Evolutionary conservation across 169 alveolate genomes (phyloP).

Genomic region (Plasmodium relictum): DNA sequence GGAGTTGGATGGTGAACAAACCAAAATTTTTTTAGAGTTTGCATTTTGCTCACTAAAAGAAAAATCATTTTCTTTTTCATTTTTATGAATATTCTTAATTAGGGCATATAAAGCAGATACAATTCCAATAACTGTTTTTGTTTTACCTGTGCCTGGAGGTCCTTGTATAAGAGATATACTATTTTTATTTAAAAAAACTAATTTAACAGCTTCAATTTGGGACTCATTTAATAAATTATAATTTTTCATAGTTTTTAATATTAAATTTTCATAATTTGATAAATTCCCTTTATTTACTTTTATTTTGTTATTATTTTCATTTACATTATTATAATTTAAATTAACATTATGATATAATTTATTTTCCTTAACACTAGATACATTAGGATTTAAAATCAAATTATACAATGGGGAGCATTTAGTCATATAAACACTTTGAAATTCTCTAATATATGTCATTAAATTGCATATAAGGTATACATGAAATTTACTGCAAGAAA

Average conservation of each 20-base stretch:
- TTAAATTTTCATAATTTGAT: conserved; percentile 21
- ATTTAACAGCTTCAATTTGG: conserved; percentile 71
- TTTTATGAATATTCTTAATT: conserved; percentile 13
- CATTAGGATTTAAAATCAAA: conserved; percentile 39
- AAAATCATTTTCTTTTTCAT: conserved; percentile 40
- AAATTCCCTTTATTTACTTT: conserved; percentile 8
- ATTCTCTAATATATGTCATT: conserved; percentile 75
- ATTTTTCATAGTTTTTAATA: conserved; percentile 22
- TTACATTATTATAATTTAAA: background rate
- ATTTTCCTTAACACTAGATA: background rate
- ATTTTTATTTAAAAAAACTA: conserved; percentile 70
- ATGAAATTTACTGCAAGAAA: conserved; percentile 54
- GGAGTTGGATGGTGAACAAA: conserved; percentile 99
- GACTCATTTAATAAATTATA: conserved; percentile 55
- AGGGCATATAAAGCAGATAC: conserved; percentile 77
- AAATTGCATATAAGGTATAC: conserved; percentile 55
- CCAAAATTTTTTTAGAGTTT: conserved; percentile 86
- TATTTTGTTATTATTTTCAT: conserved; percentile 8
- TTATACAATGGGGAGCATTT: conserved; percentile 39
- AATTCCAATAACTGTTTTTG: conserved; percentile 95
- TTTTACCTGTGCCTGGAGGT: conserved; percentile 99
- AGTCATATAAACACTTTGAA: conserved; percentile 65
- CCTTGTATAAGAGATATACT: conserved; percentile 94
- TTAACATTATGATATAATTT: conserved; percentile 1
- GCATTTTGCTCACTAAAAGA: conserved; percentile 35